phyloP scores from a whole-genome alignment of 23 red algal genomes.

The Chondrus crispus region DNA sequence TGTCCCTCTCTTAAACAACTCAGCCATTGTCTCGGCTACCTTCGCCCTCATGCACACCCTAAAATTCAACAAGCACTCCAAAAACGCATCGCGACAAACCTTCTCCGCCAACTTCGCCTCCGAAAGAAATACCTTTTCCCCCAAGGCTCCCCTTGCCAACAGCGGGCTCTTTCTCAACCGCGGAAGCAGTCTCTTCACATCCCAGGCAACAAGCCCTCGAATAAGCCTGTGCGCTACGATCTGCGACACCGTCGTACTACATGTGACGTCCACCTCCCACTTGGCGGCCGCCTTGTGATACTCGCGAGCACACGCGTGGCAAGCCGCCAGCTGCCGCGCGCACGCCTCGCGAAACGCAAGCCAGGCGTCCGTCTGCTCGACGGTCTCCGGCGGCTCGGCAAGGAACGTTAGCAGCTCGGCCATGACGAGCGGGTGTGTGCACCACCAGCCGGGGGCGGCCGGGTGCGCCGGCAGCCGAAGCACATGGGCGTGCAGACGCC shows the following conservation, averaged over 20 bases:
- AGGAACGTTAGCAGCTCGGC: conserved; percentile 20
- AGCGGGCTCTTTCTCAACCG: not conserved
- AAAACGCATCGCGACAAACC: conserved; percentile 25
- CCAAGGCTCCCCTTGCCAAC: not conserved
- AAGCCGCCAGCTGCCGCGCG: conserved; percentile 21
- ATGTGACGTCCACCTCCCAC: conserved; percentile 10
- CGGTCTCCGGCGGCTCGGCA: not conserved
- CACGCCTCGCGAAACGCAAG: not conserved
- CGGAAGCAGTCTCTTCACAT: conserved; percentile 22
- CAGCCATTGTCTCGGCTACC: not conserved
- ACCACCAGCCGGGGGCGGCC: conserved; percentile 45
- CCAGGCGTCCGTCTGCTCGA: not conserved
- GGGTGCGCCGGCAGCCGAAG: conserved; percentile 23
- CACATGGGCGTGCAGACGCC: no score
- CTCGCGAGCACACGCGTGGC: conserved; percentile 10
- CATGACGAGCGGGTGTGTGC: conserved; percentile 18
- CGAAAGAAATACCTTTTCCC: not conserved
- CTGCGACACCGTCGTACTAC: not conserved
- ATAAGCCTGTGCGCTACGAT: not conserved
- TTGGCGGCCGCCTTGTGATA: conserved; percentile 26
- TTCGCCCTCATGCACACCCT: not conserved
- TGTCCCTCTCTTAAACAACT: conserved; percentile 9
- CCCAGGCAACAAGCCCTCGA: conserved; percentile 32
- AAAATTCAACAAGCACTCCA: conserved; percentile 19
- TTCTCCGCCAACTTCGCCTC: not conserved